Evolutionary conservation across 2,329 filamentous ascomycete genomes (phyloP), one percentile per base, ranked within the genome.

Genomic region (Neospermospora avenae): DNA sequence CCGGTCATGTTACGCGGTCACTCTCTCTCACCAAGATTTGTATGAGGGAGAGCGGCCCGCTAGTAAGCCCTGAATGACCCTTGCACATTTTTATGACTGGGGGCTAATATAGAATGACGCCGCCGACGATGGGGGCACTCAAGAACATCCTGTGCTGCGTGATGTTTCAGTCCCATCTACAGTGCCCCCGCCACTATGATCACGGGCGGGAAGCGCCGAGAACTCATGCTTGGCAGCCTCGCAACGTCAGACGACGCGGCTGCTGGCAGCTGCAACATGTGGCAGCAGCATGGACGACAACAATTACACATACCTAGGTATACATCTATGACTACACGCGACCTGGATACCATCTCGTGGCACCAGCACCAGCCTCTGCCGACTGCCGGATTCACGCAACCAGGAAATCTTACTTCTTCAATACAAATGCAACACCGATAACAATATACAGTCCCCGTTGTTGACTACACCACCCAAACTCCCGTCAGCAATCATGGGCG

Each of bases 1-100:
- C 61, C 57, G 42, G 63, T 70, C 68, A 71, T 64, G 68, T 69
- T 69, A 70, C 55, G 68, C 68, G 68, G 68, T 69, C 68, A 65
- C 65, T 57, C 59, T 25, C 18, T 41, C 37, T 14, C 64, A 69
- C 49, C 55, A 39, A 67, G 68, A 67, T 67, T 69, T 68, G 63
- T 68, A 66, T 68, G 64, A 39, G 54, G 59, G 49, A 65, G 44
- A 39, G 61, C 58, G 68, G 67, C 66, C 68, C 64, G 64, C 66
- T 70, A 68, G 57, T 16, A 45, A 52, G 42, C 62, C 31, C 60
- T 55, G 3, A 55, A 49, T 69, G 57, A 64, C 58, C 65, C 64
- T 58, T 60, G 64, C 5, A 31, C 28, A n/a, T n/a, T 10, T 22
- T 28, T 5, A 3, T 34, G 34, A 54, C 41, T 31, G 6, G 25